These are phyloP conservation scores for Teunomyces cretensis DNA, from an alignment of 805 yeast species.

Conservation along the genomic window DNA sequence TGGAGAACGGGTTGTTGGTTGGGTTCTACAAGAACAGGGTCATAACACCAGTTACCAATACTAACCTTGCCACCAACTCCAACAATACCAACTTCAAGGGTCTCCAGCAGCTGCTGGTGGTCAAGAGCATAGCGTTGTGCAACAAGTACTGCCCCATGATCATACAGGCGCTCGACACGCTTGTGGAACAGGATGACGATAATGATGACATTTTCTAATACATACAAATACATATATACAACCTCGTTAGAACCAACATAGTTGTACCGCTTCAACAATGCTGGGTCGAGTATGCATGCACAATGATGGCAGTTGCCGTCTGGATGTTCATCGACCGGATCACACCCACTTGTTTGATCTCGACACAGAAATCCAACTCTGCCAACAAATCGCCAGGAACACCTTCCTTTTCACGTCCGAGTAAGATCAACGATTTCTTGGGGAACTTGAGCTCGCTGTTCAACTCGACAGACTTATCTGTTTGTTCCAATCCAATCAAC, in stretches of 20 bases:
- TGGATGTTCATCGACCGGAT: constrained; percentile 95
- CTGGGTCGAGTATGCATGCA: constrained; percentile 81
- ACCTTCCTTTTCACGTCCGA: constrained; percentile 90
- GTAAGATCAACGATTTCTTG: constrained; percentile 66
- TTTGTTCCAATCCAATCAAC: constrained; percentile 87
- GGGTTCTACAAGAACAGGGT: constrained; percentile 70
- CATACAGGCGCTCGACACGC: constrained; percentile 53
- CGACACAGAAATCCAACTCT: constrained; percentile 82
- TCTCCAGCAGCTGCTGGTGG: constrained; percentile 45
- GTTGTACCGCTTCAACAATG: too few species aligned
- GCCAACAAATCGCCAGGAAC: constrained; percentile 82
- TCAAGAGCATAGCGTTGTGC: constrained; percentile 57
- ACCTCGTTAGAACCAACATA: background rate
- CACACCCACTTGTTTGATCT: constrained; percentile 89
- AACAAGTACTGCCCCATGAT: constrained; percentile 62
- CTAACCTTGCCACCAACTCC: constrained; percentile 57
- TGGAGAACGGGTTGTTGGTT: constrained; percentile 77
- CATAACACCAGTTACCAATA: constrained; percentile 69
- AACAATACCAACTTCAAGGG: constrained; percentile 53
- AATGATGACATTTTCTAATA: constrained; percentile 25
- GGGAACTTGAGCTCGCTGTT: constrained; percentile 71
- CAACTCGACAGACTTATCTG: constrained; percentile 80
- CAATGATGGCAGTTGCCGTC: constrained; percentile 93
- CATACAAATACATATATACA: background rate
- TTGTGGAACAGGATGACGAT: constrained; percentile 41